Evolutionary conservation across 2,329 filamentous ascomycete genomes (phyloP), one percentile per base, ranked within the genome.

Genomic region (Leptoxyphium fumago): DNA sequence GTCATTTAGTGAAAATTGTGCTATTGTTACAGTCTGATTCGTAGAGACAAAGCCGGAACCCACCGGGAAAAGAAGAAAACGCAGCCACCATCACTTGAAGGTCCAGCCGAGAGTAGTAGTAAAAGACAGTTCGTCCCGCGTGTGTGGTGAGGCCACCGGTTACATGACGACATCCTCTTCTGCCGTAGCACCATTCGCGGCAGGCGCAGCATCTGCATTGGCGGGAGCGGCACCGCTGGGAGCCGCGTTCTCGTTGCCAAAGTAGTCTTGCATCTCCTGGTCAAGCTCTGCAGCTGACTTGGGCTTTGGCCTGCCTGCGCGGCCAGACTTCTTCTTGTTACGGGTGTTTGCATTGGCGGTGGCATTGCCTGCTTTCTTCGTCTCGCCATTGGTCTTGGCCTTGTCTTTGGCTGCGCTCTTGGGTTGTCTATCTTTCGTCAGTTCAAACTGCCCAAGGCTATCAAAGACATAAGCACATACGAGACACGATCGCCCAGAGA

Each of bases 211-310:
- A 45, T 68, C 71, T 42, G 66, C 62, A 36, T 67, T 66, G 38
- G 18, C 38, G 48, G 68, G 66, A 38, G 58, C 56, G 39, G 66
- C 68, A 48, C 66, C 70, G 38, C 63, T 61, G 43, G 65, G 64
- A 10, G 62, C 64, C 43, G 66, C 61, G 30, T 56, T 56, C 41
- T 60, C 67, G 28, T 62, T 61, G 43, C 73, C 78, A 61, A 93
- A 96, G 70, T 98, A 98, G 64, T 96, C 91, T 15, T 78, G 80
- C 91, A 98, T 98, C 64, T 98, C 91, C 4, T 85, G 87, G 63
- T 98, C 91, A 21, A 98, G 78, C 69, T 98, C 88, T 62, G 94
- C 89, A 1, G 82, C 79, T 0, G 87, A 94, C 83, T 96, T 96
- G 70, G 72, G 67, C 66, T 78, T 93, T 72, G 58, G 79, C 68